phyloP scores from a whole-genome alignment of 176 grass and related monocot genomes.

The Bonia amplexicaulis region DNA sequence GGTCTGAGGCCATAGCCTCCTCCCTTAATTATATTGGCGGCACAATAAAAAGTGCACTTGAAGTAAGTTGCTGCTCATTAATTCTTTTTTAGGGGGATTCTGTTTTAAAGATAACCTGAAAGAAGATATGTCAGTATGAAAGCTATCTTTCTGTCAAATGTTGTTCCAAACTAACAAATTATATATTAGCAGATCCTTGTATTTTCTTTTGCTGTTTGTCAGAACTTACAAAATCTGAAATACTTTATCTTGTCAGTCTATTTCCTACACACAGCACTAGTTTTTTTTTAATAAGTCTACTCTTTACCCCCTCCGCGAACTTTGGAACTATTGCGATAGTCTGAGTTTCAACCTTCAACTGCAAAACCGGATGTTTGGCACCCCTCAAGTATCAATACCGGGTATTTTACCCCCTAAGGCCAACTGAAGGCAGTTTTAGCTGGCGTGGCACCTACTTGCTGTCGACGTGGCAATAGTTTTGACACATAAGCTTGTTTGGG shows the following conservation, averaged over 20 bases:
- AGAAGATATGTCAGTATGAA: neutral
- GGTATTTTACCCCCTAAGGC: no score
- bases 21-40: slow-evolving; percentile 89
- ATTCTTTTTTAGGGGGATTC: neutral
- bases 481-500: no score
- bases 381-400: no score
- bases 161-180: neutral
- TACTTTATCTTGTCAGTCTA: neutral
- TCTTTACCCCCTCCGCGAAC: no score
- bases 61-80: slow-evolving; percentile 43
- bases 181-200: neutral
- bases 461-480: no score
- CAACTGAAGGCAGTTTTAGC: no score
- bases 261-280: neutral
- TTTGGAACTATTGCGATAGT: no score
- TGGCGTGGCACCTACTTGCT: no score
- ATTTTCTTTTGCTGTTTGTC: neutral
- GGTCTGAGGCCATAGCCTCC: slow-evolving; percentile 73
- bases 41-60: slow-evolving; percentile 86
- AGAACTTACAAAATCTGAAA: neutral
- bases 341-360: no score
- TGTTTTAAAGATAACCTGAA: neutral
- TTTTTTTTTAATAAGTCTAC: neutral
- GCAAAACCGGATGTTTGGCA: no score
- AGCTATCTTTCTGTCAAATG: neutral